Evolutionary conservation across 495 filamentous ascomycete genomes (phyloP), one percentile per base, ranked within the genome.

Genomic region (Podospora conica): DNA sequence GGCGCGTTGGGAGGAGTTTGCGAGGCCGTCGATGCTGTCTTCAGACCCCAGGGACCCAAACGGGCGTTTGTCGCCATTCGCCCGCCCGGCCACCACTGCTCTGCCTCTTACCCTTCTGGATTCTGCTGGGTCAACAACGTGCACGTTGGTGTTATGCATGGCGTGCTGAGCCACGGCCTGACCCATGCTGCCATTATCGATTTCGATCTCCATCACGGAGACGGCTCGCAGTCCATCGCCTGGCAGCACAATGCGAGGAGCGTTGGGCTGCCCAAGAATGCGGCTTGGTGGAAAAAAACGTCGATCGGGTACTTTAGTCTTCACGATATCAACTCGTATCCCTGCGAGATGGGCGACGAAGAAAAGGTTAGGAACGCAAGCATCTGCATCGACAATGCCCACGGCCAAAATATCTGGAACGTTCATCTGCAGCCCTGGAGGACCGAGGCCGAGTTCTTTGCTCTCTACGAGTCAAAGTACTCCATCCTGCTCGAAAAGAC

Each of bases 111-210:
- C 65, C 95, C 95, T 0, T 97, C 92, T 1, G 95, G 95, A 1
- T 98, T 98, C 75, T 98, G 95, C 78, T 98, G 95, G 95, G 76
- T 98, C 63, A 98, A 98, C 76, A 98, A 98, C 74, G 92, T 98
- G 8, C 94, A 97, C 73, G 92, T 98, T 31, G 96, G 95, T 0
- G 96, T 98, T 65, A 90, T 94, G 70, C 90, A 97, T 72, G 95
- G 88, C 11, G 87, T 90, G 5, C 83, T 91, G 64, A 85, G 83
- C 58, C 87, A 97, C 71, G 93, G 90, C 8, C 75, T 98, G 53
- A 97, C 93, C 0, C 95, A 98, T 75, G 94, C 92, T 0, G 95
- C 92, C 6, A 98, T 98, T 67, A 86, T 98, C 69, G 95, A 98
- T 75, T 97, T 98, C 72, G 95, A 98, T 75, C 79, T 98, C 7